A percentile compares a stretch with the other conserved stretches of the same genome.
phyloP scores from a whole-genome alignment of 306 rosid species.

The Begonia masoniana region DNA sequence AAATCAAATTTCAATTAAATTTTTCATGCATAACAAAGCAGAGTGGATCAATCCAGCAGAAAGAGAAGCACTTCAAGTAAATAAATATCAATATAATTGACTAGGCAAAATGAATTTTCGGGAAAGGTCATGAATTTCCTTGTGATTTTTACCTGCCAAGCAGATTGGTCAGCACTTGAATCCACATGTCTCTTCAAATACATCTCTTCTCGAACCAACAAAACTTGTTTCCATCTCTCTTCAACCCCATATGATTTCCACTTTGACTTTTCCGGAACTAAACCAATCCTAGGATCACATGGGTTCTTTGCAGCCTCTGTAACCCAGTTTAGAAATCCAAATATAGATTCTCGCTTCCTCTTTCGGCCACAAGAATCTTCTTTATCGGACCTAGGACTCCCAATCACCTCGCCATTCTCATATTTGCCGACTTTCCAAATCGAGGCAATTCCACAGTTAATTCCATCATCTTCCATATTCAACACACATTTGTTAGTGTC shows the following conservation, averaged over 20 bases:
- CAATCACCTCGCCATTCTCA: slow-evolving; percentile 7
- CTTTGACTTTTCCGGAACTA: slow-evolving; percentile 41
- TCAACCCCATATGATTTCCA: slow-evolving; percentile 42
- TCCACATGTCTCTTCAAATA: slow-evolving; percentile 29
- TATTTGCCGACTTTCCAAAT: slow-evolving; percentile 12
- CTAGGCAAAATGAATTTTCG: neutral
- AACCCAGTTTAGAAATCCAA: slow-evolving; percentile 48
- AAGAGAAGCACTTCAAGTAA: too few species aligned
- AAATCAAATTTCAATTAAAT: neutral
- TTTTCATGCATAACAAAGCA: neutral
- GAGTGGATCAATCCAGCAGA: too few species aligned
- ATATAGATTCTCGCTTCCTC: slow-evolving; percentile 16
- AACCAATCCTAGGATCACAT: slow-evolving; percentile 36
- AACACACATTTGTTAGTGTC: slow-evolving; percentile 3
- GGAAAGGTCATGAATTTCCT: neutral
- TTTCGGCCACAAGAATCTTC: slow-evolving; percentile 11
- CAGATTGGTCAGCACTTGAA: slow-evolving; percentile 31
- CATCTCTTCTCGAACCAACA: slow-evolving; percentile 46
- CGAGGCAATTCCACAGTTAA: slow-evolving; percentile 13
- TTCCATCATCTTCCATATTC: slow-evolving; percentile 10
- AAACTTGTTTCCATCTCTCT: slow-evolving; percentile 54
- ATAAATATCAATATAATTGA: neutral
- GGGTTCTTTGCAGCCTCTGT: slow-evolving; percentile 39
- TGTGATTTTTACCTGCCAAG: slow-evolving; percentile 42
- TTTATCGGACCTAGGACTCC: slow-evolving; percentile 20